A percentile compares a stretch with the other conserved stretches of the same genome.
Conservation (phyloP, 306 rosid species). For the Corylus avellana region DNA sequence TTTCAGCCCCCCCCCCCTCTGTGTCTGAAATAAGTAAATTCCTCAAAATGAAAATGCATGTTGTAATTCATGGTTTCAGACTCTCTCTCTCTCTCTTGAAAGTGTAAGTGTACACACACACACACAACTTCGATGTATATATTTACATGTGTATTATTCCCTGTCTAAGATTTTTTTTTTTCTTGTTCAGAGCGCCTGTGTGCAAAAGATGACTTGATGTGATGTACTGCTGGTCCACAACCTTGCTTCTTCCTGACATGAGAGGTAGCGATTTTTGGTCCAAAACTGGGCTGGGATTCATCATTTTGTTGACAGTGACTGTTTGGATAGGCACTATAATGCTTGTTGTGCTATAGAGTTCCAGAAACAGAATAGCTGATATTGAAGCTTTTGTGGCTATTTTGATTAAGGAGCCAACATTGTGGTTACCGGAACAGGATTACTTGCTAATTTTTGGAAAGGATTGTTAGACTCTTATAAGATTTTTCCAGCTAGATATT, state of each 20-base stretch:
- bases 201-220: slow-evolving; percentile 57
- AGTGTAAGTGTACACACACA: not conserved
- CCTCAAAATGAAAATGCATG: no score
- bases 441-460: slow-evolving; percentile 31
- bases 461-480: slow-evolving; percentile 19
- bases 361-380: slow-evolving; percentile 27
- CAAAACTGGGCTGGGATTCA: slow-evolving; percentile 26
- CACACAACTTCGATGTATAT: not conserved
- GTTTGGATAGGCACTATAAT: slow-evolving; percentile 4
- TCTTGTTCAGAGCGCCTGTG: slow-evolving; percentile 75
- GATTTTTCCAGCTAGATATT: slow-evolving; percentile 28
- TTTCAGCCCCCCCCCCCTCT: no score
- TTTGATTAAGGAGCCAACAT: slow-evolving; percentile 31
- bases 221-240: slow-evolving; percentile 12
- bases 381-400: slow-evolving; percentile 24
- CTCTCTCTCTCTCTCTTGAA: not conserved
- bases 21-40: no score
- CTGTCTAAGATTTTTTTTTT: slow-evolving; percentile 20
- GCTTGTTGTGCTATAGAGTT: slow-evolving; percentile 7
- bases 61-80: no score
- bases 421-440: slow-evolving; percentile 20
- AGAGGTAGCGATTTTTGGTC: not conserved
- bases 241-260: slow-evolving; percentile 6
- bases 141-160: slow-evolving; percentile 4
- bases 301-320: not conserved